A percentile compares a stretch with the other conserved stretches of the same genome.
These are phyloP conservation scores for Nakazawaea peltata DNA, from an alignment of 805 yeast species.

Conservation along the genomic window DNA sequence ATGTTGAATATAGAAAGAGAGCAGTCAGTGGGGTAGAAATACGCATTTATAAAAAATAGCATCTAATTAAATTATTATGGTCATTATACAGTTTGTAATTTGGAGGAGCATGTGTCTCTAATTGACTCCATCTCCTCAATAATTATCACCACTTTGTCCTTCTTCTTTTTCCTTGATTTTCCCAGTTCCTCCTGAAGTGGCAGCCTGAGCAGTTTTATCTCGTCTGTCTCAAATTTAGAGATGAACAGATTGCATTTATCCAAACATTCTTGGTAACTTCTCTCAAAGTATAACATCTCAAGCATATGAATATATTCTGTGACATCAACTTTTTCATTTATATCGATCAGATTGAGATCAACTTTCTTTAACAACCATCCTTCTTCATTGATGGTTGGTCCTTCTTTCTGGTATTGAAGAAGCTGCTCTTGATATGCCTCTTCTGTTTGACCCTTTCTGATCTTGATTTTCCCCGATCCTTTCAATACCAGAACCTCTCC, in stretches of 20 bases:
- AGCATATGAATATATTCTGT: slow-evolving; percentile 49
- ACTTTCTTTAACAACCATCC: slow-evolving; percentile 22
- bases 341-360: slow-evolving; percentile 14
- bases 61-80: not conserved
- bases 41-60: slow-evolving; percentile 24
- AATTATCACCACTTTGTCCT: slow-evolving; percentile 38
- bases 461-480: slow-evolving; percentile 36
- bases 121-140: slow-evolving; percentile 41
- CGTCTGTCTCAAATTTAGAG: slow-evolving; percentile 19
- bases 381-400: slow-evolving; percentile 48
- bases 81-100: slow-evolving; percentile 10
- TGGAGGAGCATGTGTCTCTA: slow-evolving; percentile 29
- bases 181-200: too few species aligned
- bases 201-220: slow-evolving; percentile 16
- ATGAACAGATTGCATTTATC: slow-evolving; percentile 32
- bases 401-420: slow-evolving; percentile 38
- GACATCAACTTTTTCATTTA: slow-evolving; percentile 43
- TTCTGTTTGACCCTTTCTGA: slow-evolving; percentile 64
- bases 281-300: slow-evolving; percentile 52
- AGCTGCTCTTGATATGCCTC: slow-evolving; percentile 53
- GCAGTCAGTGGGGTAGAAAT: slow-evolving; percentile 41
- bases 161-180: slow-evolving; percentile 27
- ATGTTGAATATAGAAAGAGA: slow-evolving; percentile 29
- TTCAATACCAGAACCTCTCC: slow-evolving; percentile 38
- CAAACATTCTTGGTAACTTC: slow-evolving; percentile 45